phyloP scores from a whole-genome alignment of 371 early-diverging fungal species.

The Antonospora locustae region DNA sequence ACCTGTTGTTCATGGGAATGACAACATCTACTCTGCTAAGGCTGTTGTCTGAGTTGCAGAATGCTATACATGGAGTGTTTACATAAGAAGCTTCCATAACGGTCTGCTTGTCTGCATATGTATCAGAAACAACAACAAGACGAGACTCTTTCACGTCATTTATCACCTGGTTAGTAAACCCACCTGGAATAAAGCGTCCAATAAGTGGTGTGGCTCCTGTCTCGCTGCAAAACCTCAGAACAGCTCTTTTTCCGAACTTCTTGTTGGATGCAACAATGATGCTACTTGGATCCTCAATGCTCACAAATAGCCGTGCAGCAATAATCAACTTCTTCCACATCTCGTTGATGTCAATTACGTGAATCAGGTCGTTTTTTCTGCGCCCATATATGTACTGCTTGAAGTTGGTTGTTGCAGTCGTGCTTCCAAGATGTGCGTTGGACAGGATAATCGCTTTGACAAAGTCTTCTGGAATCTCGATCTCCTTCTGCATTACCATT shows the following conservation, averaged over 20 bases:
- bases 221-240: conserved; percentile 84
- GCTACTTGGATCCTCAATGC: conserved; percentile 80
- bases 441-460: conserved; percentile 43
- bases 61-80: conserved; percentile 94
- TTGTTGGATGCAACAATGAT: conserved; percentile 83
- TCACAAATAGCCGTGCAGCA: conserved; percentile 87
- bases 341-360: conserved; percentile 86
- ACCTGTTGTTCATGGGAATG: conserved; percentile 97
- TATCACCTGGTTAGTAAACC: conserved; percentile 97
- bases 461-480: conserved; percentile 48
- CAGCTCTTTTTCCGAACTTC: conserved; percentile 91
- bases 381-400: conserved; percentile 43
- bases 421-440: conserved; percentile 53
- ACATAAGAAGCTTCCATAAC: conserved; percentile 91
- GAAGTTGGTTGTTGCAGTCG: conserved; percentile 44
- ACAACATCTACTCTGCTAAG: conserved; percentile 83
- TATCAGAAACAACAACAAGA: conserved; percentile 86
- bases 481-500: conserved; percentile 28
- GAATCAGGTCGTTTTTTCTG: conserved; percentile 47
- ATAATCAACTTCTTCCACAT: conserved; percentile 96
- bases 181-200: conserved; percentile 98
- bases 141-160: conserved; percentile 92
- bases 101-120: conserved; percentile 89
- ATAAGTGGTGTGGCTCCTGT: conserved; percentile 87
- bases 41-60: conserved; percentile 86